Evolutionary conservation across 2,329 filamentous ascomycete genomes (phyloP), one percentile per base, ranked within the genome.

Genomic region (Calonectria honghensis): DNA sequence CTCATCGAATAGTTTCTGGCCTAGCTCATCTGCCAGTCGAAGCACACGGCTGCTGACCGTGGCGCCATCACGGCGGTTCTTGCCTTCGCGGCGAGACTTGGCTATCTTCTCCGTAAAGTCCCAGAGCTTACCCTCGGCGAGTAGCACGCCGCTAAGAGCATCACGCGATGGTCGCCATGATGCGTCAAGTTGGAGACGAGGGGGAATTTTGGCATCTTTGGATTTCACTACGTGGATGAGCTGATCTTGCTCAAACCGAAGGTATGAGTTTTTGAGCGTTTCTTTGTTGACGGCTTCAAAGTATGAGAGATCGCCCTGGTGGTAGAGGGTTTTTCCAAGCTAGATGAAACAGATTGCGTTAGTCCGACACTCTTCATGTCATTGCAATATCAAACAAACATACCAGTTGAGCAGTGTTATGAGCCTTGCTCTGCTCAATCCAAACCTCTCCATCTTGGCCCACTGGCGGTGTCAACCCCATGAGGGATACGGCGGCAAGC

Each of bases 281-380:
- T 99, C 96, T 81, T 98, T 98, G 88, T 99, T 99, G 77, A 99
- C 96, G 3, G 97, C 96, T 86, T 99, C 97, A 79, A 98, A 98
- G 86, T 99, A 99, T 37, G 94, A 96, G 13, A 99, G 91, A 81
- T 99, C 97, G 71, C 97, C 97, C 87, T 99, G 96, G 83, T 99
- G 96, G 82, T 98, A 99, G 1, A 99, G 90, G 0, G 97, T 98
- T 86, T 99, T 98, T 70, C 97, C 97, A 37, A 98, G 91, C 91
- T 96, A 79, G 5, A 68, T 29, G 7, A 35, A 39, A 4, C 31
- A 2, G 6, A 50, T 6, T 63, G 72, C 52, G 66, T 72, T 79
- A 78, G 75, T 52, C 75, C 64, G 14, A 52, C n/a, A 14, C 1
- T 10, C n/a, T 11, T 6, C 18, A 11, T 5, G 35, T 24, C 13